Evolutionary conservation across 1,139 yeast species (phyloP).

Genomic region (Blastobotrys serpentis): DNA sequence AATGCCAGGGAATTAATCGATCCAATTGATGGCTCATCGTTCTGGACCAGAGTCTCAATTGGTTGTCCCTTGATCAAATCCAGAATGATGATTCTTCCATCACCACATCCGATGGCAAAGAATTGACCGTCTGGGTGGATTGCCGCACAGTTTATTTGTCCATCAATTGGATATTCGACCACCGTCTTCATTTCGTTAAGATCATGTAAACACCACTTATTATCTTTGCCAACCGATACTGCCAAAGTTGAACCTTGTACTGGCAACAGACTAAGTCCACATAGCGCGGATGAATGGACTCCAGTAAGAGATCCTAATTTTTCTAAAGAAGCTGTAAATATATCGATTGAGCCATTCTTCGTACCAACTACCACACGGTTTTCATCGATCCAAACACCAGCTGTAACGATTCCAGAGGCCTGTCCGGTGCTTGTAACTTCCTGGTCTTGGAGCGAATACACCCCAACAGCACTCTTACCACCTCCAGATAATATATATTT

Average conservation of each 20-base stretch:
- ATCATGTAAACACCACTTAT: conserved; percentile 41
- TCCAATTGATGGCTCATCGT: conserved; percentile 1
- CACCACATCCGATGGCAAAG: conserved; percentile 48
- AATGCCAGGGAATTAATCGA: conserved; percentile 46
- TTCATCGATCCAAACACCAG: conserved; percentile 29
- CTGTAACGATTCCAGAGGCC: conserved; percentile 31
- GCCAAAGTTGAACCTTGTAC: conserved; percentile 28
- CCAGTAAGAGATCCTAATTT: not conserved
- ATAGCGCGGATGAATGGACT: not conserved
- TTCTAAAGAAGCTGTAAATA: conserved; percentile 13
- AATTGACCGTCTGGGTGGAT: conserved; percentile 67
- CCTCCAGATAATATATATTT: conserved; percentile 29
- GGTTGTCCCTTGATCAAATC: conserved; percentile 35
- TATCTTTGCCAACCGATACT: conserved; percentile 37
- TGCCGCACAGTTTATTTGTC: conserved; percentile 12
- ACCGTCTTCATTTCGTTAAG: conserved; percentile 18
- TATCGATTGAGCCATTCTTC: conserved; percentile 28
- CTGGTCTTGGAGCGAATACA: conserved; percentile 22
- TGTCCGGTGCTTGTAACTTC: conserved; percentile 16
- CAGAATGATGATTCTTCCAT: conserved; percentile 45
- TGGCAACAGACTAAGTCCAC: conserved; percentile 41
- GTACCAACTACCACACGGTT: conserved; percentile 24
- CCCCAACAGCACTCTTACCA: conserved; percentile 29
- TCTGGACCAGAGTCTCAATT: conserved; percentile 8
- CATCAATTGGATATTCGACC: conserved; percentile 15